Base-by-base conservation (phyloP, 192 early-diverging fungal species). In the Phlyctochytrium bullatum region DNA sequence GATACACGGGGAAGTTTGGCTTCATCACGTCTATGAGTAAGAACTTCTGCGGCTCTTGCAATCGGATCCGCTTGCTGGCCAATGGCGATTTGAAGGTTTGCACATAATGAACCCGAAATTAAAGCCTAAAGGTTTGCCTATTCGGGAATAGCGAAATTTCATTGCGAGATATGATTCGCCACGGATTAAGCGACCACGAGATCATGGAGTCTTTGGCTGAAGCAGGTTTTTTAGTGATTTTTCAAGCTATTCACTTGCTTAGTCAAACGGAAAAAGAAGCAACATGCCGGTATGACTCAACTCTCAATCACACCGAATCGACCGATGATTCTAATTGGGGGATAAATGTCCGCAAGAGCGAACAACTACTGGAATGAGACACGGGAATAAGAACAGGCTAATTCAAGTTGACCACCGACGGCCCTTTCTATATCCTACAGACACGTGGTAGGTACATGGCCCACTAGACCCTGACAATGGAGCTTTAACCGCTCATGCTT, bases 11-110 rank as follows among this genome's bases (percentile, higher is more conserved):
- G n/a, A 86, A 89, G 73, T 88, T 98, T 76, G 97, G 97, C 0
- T 98, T 97, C 71, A 97, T 98, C 58, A 94, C 93, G 1, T 95
- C 93, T 1, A 98, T 98, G 96, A 93, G 93, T n/a, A 87, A 95
- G 36, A 91, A 96, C 61, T 98, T 98, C 64, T 98, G 95, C 79
- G 83, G 88, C 2, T 91, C 94, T 0, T 98, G 96, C 74, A 97
- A 95, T 71, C 87, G 96, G 23, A 76, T 98, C 35, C 89, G 96
- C 4, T 83, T 98, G 40, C 87, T 94, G 24, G 93, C 96, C 1
- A 94, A 98, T 72, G 96, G 96, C 2, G 95, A 92, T 67, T 74
- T 98, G 61, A 98, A 98, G 72, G 87, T 87, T n/a, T n/a, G 24
- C 27, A 68, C 30, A 24, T 17, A 3, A 12, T 4, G 62, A n/a